A percentile compares a stretch with the other conserved stretches of the same genome.
Conservation (phyloP, 202 grass and related monocot species). For the Carex arenaria region DNA sequence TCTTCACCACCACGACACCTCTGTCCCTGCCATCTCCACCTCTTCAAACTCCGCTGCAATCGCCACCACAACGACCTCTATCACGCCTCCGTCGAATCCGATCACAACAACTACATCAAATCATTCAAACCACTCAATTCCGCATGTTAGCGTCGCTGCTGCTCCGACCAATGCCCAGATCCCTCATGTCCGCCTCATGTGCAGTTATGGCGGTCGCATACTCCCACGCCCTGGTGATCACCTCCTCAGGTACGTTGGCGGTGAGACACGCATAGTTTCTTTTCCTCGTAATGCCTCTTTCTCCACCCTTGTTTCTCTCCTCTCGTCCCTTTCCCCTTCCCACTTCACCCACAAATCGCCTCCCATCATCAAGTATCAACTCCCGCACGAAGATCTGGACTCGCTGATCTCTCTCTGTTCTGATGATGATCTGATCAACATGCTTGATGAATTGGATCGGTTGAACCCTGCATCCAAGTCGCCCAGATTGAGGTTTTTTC, state of each 20-base stretch:
- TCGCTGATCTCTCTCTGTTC: slow-evolving; percentile 74
- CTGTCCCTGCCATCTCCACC: slow-evolving; percentile 24
- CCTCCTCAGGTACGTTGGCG: slow-evolving; percentile 69
- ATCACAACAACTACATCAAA: neutral
- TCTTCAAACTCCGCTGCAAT: slow-evolving; percentile 12
- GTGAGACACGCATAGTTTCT: slow-evolving; percentile 77
- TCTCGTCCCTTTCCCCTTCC: slow-evolving; percentile 35
- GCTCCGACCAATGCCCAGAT: slow-evolving; percentile 15
- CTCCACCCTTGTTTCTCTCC: slow-evolving; percentile 35
- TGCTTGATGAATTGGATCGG: slow-evolving; percentile 79
- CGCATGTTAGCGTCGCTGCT: neutral
- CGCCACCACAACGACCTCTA: slow-evolving; percentile 8
- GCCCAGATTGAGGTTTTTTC: slow-evolving; percentile 62
- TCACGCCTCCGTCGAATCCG: slow-evolving; percentile 23
- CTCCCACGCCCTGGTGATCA: slow-evolving; percentile 64
- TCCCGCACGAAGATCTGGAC: slow-evolving; percentile 74
- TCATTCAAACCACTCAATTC: neutral
- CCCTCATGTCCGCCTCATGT: slow-evolving; percentile 57
- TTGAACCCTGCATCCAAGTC: slow-evolving; percentile 31
- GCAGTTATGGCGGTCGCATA: slow-evolving; percentile 82
- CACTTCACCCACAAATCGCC: slow-evolving; percentile 20
- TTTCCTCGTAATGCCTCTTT: slow-evolving; percentile 51
- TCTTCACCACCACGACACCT: slow-evolving; percentile 10
- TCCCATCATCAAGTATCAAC: slow-evolving; percentile 55
- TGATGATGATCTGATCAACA: slow-evolving; percentile 83